Conservation (phyloP, 805 yeast genomes). For the Nadsonia fulvescens region DNA sequence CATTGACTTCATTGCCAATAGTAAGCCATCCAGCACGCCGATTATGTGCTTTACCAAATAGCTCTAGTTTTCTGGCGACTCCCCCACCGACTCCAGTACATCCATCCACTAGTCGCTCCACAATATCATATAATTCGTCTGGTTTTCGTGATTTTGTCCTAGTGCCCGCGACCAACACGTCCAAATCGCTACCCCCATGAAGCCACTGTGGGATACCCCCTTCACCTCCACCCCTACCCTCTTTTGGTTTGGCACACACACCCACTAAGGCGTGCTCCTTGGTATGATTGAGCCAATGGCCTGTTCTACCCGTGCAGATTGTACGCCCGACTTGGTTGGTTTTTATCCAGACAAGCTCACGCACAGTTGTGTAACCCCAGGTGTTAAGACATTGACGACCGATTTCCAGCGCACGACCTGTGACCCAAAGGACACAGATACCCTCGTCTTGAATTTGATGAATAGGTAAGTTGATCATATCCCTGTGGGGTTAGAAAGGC, state of each 20-base stretch:
- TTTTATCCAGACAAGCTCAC: constrained; percentile 82
- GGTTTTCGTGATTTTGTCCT: constrained; percentile 86
- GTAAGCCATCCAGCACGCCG: constrained; percentile 84
- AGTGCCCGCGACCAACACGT: constrained; percentile 62
- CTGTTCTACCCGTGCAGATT: constrained; percentile 88
- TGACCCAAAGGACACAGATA: constrained; percentile 74
- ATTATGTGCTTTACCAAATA: constrained; percentile 79
- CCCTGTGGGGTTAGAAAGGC: constrained; percentile 53
- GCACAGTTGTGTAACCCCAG: constrained; percentile 71
- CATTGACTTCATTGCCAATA: constrained; percentile 61
- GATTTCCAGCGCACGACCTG: constrained; percentile 80
- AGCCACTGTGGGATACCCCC: constrained; percentile 70
- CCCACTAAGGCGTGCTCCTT: constrained; percentile 84
- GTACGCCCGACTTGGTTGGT: constrained; percentile 76
- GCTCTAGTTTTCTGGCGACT: constrained; percentile 77
- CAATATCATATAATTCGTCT: constrained; percentile 72
- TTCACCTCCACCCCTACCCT: too few species aligned
- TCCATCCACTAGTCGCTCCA: constrained; percentile 67
- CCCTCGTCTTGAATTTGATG: constrained; percentile 68
- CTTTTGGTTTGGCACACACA: too few species aligned
- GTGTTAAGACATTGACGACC: constrained; percentile 58
- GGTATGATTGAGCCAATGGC: constrained; percentile 93
- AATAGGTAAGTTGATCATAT: constrained; percentile 48
- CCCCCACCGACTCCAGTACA: too few species aligned
- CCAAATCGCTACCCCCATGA: constrained; percentile 46